Conservation (phyloP, 164 flowering plant species). For the Cinnamomum chago region DNA sequence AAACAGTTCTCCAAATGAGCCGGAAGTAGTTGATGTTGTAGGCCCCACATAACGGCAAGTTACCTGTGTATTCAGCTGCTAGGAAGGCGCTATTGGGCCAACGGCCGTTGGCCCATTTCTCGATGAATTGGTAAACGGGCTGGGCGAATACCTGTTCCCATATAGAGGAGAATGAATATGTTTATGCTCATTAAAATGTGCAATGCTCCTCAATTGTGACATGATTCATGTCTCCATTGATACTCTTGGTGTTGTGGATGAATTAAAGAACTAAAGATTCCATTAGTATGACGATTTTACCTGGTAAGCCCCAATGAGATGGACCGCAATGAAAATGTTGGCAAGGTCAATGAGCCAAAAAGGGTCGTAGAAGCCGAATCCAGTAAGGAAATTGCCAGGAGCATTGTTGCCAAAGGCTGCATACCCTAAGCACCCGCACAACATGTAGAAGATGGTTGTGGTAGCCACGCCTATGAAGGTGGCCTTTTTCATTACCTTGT, state of each 20-base stretch:
- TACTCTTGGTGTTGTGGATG: no score
- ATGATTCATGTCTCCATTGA: no score
- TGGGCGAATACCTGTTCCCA: conserved; percentile 66
- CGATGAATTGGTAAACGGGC: conserved; percentile 63
- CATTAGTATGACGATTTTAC: conserved; percentile 19
- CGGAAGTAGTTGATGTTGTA: conserved; percentile 56
- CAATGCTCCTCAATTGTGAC: no score
- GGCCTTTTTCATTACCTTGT: conserved; percentile 61
- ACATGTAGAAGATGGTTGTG: conserved; percentile 57
- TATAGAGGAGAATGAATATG: not conserved
- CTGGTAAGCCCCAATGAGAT: conserved; percentile 80
- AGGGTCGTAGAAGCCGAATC: conserved; percentile 81
- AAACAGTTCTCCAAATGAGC: conserved; percentile 63
- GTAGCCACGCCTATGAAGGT: conserved; percentile 27
- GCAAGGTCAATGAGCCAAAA: conserved; percentile 75
- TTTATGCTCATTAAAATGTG: no score
- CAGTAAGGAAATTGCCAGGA: conserved; percentile 77
- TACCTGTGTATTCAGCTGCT: conserved; percentile 32
- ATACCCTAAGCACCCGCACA: conserved; percentile 64
- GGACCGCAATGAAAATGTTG: conserved; percentile 52
- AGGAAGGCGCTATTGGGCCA: conserved; percentile 70
- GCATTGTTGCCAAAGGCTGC: conserved; percentile 80
- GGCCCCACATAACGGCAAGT: conserved; percentile 34
- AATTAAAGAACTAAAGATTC: no score
- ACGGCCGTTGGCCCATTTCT: conserved; percentile 23